These are phyloP conservation scores for Debaryomycetaceae sp. DNA, from an alignment of 1,139 yeast genomes.

Conservation along the genomic window DNA sequence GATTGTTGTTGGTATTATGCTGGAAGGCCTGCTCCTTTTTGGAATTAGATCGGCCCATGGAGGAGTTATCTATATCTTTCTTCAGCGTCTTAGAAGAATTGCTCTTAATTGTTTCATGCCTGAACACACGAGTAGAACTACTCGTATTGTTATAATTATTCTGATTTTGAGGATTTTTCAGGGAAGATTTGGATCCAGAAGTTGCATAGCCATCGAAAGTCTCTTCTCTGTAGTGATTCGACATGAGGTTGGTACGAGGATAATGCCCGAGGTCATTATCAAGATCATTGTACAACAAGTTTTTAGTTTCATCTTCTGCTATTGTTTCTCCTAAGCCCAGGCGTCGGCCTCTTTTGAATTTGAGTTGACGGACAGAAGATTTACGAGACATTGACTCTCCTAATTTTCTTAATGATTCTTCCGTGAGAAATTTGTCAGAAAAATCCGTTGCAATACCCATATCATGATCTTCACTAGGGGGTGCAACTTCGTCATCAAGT, in stretches of 20 bases:
- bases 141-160: neutral
- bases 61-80: neutral
- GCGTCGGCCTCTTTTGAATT: slow-evolving; percentile 7
- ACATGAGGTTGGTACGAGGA: slow-evolving; percentile 4
- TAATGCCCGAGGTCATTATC: slow-evolving; percentile 6
- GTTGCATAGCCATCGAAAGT: slow-evolving; percentile 15
- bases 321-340: slow-evolving; percentile 3
- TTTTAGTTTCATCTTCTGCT: slow-evolving; percentile 14
- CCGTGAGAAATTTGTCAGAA: slow-evolving; percentile 9
- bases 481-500: neutral
- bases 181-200: neutral
- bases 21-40: neutral
- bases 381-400: slow-evolving; percentile 32
- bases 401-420: slow-evolving; percentile 27
- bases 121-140: neutral
- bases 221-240: slow-evolving; percentile 12
- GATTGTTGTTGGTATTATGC: slow-evolving; percentile 6
- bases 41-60: neutral
- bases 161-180: neutral
- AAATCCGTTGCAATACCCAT: neutral
- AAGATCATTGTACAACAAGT: slow-evolving; percentile 9
- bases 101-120: neutral
- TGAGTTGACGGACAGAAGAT: slow-evolving; percentile 23
- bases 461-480: slow-evolving; percentile 1
- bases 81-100: neutral